Percentiles rank a stretch among this genome's conserved stretches.
phyloP scores from a whole-genome alignment of 148 eudicot species.

The Chenopodium formosanum region DNA sequence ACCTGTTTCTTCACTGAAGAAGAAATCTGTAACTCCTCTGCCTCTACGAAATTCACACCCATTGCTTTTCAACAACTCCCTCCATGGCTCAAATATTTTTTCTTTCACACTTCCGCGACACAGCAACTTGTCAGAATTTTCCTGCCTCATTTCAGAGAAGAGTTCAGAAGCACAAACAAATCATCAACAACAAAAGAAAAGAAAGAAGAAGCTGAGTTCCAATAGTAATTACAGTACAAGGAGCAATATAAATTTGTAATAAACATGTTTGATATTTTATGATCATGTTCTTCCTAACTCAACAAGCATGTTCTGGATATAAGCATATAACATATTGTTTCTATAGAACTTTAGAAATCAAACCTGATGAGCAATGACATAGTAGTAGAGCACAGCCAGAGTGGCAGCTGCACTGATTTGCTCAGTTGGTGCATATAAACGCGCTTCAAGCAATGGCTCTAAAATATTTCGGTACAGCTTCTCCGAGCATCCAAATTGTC shows the following conservation, averaged over 20 bases:
- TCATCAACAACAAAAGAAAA: not conserved
- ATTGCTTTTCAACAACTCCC: slow-evolving; percentile 42
- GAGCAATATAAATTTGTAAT: not conserved
- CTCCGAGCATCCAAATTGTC: slow-evolving; percentile 71
- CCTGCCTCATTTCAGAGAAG: slow-evolving; percentile 34
- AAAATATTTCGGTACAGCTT: slow-evolving; percentile 50
- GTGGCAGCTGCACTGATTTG: slow-evolving; percentile 83
- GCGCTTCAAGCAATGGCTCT: slow-evolving; percentile 64
- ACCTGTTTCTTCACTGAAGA: slow-evolving; percentile 51
- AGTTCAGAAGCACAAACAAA: not conserved
- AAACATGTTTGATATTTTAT: not conserved
- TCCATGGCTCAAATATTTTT: slow-evolving; percentile 73
- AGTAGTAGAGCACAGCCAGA: slow-evolving; percentile 59
- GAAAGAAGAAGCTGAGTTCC: not conserved
- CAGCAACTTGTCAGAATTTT: slow-evolving; percentile 51
- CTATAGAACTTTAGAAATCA: slow-evolving; percentile 7
- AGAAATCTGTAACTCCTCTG: slow-evolving; percentile 65
- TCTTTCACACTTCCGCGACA: slow-evolving; percentile 67
- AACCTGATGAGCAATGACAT: slow-evolving; percentile 72
- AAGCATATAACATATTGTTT: not conserved
- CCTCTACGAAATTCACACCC: slow-evolving; percentile 72
- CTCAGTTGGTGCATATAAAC: slow-evolving; percentile 78
- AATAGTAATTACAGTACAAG: not conserved
- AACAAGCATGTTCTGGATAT: not conserved
- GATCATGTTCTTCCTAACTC: not conserved